These are phyloP conservation scores for Cucumis hystrix DNA, from an alignment of 306 rosid genomes.

Conservation along the genomic window DNA sequence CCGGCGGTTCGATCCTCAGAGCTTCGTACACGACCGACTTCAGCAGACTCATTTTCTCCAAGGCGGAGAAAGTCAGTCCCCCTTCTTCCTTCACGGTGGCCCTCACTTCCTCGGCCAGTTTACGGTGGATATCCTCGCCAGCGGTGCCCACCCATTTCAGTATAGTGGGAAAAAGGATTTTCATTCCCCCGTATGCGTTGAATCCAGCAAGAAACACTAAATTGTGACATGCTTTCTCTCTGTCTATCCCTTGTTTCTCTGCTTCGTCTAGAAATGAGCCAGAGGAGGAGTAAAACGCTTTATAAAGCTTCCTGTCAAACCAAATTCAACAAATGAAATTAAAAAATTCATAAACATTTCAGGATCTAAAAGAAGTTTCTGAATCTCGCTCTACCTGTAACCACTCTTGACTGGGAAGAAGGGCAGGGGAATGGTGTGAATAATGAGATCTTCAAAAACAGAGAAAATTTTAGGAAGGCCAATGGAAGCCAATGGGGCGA, in stretches of 20 bases:
- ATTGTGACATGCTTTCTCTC: constrained; percentile 65
- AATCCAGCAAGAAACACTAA: constrained; percentile 45
- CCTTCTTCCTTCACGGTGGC: constrained; percentile 28
- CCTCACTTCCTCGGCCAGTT: constrained; percentile 34
- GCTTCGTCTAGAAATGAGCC: constrained; percentile 36
- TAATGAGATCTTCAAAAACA: constrained; percentile 25
- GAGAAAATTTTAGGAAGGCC: constrained; percentile 29
- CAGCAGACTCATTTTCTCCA: constrained; percentile 42
- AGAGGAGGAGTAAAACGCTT: constrained; percentile 17
- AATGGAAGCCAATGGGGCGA: constrained; percentile 28
- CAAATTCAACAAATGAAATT: neutral
- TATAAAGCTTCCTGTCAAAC: constrained; percentile 20
- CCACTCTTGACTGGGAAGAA: constrained; percentile 24
- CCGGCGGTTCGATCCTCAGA: constrained; percentile 60
- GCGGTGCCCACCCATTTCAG: constrained; percentile 51
- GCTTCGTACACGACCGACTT: constrained; percentile 58
- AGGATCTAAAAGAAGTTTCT: neutral
- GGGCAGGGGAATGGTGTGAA: constrained; percentile 35
- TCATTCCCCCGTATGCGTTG: constrained; percentile 57
- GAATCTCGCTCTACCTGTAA: constrained; percentile 8
- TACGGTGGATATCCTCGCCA: constrained; percentile 33
- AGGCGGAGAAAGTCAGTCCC: constrained; percentile 16
- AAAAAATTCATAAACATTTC: neutral
- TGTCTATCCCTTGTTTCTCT: constrained; percentile 17
- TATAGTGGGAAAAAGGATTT: constrained; percentile 32